These are phyloP conservation scores for Xanthoparmelia taractica DNA, from an alignment of 495 filamentous ascomycete species.

Conservation along the genomic window DNA sequence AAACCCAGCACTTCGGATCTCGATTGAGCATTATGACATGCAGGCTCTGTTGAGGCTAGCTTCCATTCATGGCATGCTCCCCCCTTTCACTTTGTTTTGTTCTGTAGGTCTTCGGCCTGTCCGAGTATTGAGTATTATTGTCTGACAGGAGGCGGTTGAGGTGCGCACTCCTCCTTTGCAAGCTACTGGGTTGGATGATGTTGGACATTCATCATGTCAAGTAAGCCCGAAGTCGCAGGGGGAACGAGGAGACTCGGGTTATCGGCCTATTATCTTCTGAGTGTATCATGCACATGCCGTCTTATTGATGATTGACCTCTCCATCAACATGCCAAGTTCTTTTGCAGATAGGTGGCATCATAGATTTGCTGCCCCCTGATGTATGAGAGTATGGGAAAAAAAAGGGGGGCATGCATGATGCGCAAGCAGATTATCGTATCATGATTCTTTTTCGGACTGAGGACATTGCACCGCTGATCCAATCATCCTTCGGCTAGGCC, in stretches of 20 bases:
- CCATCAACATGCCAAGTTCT: background rate
- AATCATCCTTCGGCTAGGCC: background rate
- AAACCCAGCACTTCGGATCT: conserved; percentile 1
- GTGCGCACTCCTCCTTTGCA: conserved; percentile 13
- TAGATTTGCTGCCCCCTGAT: background rate
- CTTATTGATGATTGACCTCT: background rate
- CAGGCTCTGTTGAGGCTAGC: conserved; percentile 7
- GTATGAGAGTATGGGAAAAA: background rate
- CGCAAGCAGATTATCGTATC: background rate
- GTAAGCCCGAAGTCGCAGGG: background rate
- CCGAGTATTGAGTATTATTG: too few species aligned
- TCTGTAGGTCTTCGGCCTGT: background rate
- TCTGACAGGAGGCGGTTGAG: background rate
- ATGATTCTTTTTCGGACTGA: background rate
- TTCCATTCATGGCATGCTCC: too few species aligned
- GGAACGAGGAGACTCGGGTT: background rate
- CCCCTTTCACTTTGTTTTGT: background rate
- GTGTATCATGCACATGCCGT: background rate
- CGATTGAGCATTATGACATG: conserved; percentile 15
- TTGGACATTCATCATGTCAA: background rate
- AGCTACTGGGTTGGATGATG: background rate
- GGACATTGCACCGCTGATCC: background rate
- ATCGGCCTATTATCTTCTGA: background rate
- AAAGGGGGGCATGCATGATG: conserved; percentile 1
- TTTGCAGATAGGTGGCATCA: background rate